A percentile compares a stretch with the other conserved stretches of the same genome.
Evolutionary conservation across 805 yeast genomes (phyloP).

Genomic region (Sugiyamaella lignohabitans): DNA sequence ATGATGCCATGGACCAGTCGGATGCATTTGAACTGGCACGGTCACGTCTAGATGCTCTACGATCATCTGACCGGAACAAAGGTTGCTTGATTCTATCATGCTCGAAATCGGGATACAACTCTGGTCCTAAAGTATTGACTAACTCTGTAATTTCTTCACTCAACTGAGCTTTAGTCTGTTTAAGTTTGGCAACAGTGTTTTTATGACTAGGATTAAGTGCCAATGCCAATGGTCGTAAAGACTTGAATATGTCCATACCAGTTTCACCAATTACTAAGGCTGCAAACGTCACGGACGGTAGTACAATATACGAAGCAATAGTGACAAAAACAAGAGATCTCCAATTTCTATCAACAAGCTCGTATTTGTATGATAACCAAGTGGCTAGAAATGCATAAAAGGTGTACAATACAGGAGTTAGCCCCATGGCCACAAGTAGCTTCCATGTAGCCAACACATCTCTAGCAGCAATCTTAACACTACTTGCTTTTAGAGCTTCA

Average conservation of each 20-base stretch:
- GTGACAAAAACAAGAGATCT: slow-evolving; percentile 32
- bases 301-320: slow-evolving; percentile 51
- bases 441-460: slow-evolving; percentile 99
- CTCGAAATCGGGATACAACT: slow-evolving; percentile 80
- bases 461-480: slow-evolving; percentile 84
- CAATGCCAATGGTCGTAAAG: slow-evolving; percentile 70
- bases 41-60: slow-evolving; percentile 6
- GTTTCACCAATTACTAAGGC: slow-evolving; percentile 88
- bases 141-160: slow-evolving; percentile 69
- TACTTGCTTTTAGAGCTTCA: slow-evolving; percentile 75
- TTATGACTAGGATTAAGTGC: slow-evolving; percentile 33
- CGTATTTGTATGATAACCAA: slow-evolving; percentile 28
- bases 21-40: not conserved
- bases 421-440: slow-evolving; percentile 76
- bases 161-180: slow-evolving; percentile 53
- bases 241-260: slow-evolving; percentile 82
- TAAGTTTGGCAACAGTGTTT: slow-evolving; percentile 45
- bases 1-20: slow-evolving; percentile 29
- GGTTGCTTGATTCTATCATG: not conserved
- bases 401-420: slow-evolving; percentile 81
- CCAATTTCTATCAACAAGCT: slow-evolving; percentile 26
- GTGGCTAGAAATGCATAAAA: slow-evolving; percentile 56
- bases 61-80: slow-evolving; percentile 13
- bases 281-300: slow-evolving; percentile 73
- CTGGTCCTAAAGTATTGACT: slow-evolving; percentile 77